A percentile compares a stretch with the other conserved stretches of the same genome.
phyloP scores from a whole-genome alignment of 2,329 filamentous ascomycete species.

The Eurotiales sp. region DNA sequence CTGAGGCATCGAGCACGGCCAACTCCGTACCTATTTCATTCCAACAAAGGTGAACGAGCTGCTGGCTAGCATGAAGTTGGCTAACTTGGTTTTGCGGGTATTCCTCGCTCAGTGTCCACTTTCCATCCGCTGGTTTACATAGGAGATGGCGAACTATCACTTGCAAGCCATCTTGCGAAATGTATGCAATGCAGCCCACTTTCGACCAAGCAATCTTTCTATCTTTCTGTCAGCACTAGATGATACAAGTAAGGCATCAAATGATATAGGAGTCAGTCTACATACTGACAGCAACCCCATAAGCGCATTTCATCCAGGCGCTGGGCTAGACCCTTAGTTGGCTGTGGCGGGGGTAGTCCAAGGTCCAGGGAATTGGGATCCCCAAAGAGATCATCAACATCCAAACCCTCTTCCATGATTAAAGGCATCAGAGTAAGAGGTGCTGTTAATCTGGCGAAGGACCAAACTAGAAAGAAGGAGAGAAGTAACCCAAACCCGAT shows the following conservation, averaged over 20 bases:
- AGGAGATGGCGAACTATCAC: conserved; percentile 71
- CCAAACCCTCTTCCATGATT: conserved; percentile 54
- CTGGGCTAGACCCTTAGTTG: conserved; percentile 65
- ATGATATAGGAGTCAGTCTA: conserved; percentile 21
- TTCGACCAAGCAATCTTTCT: conserved; percentile 87
- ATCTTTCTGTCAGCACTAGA: conserved; percentile 21
- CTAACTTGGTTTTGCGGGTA: conserved; percentile 60
- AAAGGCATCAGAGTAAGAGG: conserved; percentile 40
- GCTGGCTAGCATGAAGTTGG: conserved; percentile 59
- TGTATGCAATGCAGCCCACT: conserved; percentile 77
- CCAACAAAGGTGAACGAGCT: conserved; percentile 79
- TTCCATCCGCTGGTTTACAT: conserved; percentile 64
- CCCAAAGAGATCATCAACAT: conserved; percentile 72
- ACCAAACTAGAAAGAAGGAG: not conserved
- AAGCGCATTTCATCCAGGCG: conserved; percentile 72
- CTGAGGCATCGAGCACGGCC: conserved; percentile 75
- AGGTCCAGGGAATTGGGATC: conserved; percentile 57
- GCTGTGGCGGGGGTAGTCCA: conserved; percentile 52
- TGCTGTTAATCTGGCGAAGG: not conserved
- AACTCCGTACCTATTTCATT: conserved; percentile 73
- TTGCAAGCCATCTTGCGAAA: conserved; percentile 66
- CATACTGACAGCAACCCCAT: conserved; percentile 78
- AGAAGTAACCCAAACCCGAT: not conserved
- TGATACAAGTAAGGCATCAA: not conserved
- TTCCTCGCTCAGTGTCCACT: conserved; percentile 74